Evolutionary conservation across 140 eudicot species (phyloP).

Genomic region (Stevia rebaudiana): DNA sequence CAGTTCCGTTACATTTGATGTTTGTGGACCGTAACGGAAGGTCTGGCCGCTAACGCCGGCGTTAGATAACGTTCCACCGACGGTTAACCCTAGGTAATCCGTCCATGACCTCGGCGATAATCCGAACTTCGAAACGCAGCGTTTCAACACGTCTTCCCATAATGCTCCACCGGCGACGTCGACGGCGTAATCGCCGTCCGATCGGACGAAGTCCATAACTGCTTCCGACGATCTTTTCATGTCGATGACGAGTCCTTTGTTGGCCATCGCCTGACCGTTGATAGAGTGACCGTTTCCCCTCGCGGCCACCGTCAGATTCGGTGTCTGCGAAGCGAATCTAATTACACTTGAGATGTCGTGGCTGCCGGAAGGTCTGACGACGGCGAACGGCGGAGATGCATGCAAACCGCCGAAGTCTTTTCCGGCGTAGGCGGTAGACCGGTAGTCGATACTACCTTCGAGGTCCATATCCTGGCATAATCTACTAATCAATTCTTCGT

Average conservation of each 20-base stretch:
- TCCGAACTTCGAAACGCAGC: conserved; percentile 52
- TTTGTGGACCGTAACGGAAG: conserved; percentile 76
- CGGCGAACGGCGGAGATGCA: conserved; percentile 48
- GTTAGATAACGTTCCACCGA: conserved; percentile 86
- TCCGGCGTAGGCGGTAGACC: conserved; percentile 34
- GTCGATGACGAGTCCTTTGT: conserved; percentile 60
- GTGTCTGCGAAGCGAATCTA: conserved; percentile 37
- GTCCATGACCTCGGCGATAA: conserved; percentile 87
- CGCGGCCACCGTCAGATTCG: conserved; percentile 66
- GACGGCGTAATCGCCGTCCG: conserved; percentile 23
- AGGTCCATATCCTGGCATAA: conserved; percentile 23
- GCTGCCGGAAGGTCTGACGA: conserved; percentile 43
- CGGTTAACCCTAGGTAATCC: conserved; percentile 81
- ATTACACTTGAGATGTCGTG: conserved; percentile 45
- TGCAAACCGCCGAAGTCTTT: conserved; percentile 78
- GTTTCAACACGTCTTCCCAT: conserved; percentile 76
- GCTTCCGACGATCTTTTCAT: conserved; percentile 41
- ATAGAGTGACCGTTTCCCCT: conserved; percentile 91
- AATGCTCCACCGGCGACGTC: conserved; percentile 85
- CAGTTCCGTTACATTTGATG: conserved; percentile 69
- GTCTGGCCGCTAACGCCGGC: conserved; percentile 96
- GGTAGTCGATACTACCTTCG: conserved; percentile 35
- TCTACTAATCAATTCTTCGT: conserved; percentile 15
- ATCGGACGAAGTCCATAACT: conserved; percentile 18
- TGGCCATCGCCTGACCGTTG: conserved; percentile 88